A percentile compares a stretch with the other conserved stretches of the same genome.
phyloP scores from a whole-genome alignment of 106 monocot genomes.

The Platanthera zijinensis region DNA sequence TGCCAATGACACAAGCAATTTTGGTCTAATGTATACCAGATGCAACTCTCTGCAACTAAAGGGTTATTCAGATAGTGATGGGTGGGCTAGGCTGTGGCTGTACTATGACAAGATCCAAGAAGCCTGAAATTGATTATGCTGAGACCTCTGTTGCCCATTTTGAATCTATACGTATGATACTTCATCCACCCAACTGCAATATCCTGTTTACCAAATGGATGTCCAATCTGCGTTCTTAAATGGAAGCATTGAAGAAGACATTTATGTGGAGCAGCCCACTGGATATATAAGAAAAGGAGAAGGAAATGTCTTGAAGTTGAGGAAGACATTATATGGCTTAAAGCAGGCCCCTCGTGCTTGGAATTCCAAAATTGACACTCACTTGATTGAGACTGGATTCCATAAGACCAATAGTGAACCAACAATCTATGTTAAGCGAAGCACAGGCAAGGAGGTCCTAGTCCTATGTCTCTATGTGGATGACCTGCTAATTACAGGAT shows the following conservation, averaged over 20 bases:
- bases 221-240: too few species aligned
- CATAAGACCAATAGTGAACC: background rate
- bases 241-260: too few species aligned
- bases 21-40: background rate
- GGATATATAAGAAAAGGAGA: too few species aligned
- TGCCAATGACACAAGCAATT: too few species aligned
- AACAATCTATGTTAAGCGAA: background rate
- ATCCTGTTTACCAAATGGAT: too few species aligned
- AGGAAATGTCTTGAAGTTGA: too few species aligned
- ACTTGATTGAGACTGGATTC: background rate
- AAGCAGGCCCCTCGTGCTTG: background rate
- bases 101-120: too few species aligned
- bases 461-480: background rate
- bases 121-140: background rate
- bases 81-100: background rate
- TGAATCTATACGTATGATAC: too few species aligned
- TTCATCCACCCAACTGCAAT: too few species aligned
- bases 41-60: background rate
- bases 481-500: background rate
- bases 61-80: background rate
- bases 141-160: background rate
- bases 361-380: background rate
- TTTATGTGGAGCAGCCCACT: too few species aligned
- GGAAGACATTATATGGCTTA: background rate
- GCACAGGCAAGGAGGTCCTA: background rate